phyloP scores from a whole-genome alignment of 306 rosid genomes.

The Vicia sativa region DNA sequence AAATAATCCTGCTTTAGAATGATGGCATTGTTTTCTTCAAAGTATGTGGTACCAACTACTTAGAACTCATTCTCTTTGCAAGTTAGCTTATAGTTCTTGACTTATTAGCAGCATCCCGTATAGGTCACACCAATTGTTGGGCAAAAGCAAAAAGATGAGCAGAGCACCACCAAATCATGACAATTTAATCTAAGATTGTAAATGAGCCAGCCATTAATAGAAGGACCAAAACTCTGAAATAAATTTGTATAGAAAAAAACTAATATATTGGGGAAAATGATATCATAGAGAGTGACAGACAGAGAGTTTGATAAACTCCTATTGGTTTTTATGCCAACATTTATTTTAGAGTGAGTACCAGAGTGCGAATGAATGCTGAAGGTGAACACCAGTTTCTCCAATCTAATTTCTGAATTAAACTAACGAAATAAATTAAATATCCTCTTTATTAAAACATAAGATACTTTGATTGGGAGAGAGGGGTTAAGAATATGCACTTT shows the following conservation, averaged over 20 bases:
- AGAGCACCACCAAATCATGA: conserved; percentile 2
- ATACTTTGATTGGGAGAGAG: conserved; percentile 10
- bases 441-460: conserved; percentile 9
- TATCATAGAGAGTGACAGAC: neutral
- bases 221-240: conserved; percentile 16
- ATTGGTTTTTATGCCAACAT: conserved; percentile 12
- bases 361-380: conserved; percentile 22
- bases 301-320: neutral
- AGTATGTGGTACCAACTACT: conserved; percentile 3
- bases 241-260: conserved; percentile 8
- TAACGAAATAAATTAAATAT: neutral
- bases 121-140: conserved; percentile 25
- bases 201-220: neutral
- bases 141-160: conserved; percentile 11
- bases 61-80: conserved; percentile 15
- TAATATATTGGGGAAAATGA: neutral
- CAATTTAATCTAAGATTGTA: conserved; percentile 7
- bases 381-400: conserved; percentile 5
- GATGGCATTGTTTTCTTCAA: conserved; percentile 10
- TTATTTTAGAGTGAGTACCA: conserved; percentile 9
- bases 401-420: conserved; percentile 1
- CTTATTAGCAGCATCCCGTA: neutral
- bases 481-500: neutral
- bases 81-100: conserved; percentile 1
- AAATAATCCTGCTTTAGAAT: conserved; percentile 7